A percentile compares a stretch with the other conserved stretches of the same genome.
Conservation (phyloP, 2,329 filamentous ascomycete species). For the Hypoxylon rubiginosum region DNA sequence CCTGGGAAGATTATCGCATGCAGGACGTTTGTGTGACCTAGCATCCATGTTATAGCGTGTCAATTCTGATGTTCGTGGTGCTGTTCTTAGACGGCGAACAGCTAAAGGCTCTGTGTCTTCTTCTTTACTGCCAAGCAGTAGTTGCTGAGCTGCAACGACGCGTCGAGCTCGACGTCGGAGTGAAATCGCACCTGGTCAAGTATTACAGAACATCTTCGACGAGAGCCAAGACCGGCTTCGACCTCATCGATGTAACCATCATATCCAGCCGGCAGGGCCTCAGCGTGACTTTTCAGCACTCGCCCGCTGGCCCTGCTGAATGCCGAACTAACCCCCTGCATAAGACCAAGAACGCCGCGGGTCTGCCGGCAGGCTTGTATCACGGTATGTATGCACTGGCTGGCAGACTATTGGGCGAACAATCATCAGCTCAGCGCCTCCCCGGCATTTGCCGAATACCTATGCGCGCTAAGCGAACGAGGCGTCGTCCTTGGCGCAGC, state of each 20-base stretch:
- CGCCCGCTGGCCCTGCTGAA: constrained; percentile 13
- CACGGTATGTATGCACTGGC: constrained; percentile 8
- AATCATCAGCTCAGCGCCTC: constrained; percentile 12
- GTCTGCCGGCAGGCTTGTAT: constrained; percentile 7
- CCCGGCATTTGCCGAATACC: constrained; percentile 8
- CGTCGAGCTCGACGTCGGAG: constrained; percentile 21
- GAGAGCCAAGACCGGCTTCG: constrained; percentile 14
- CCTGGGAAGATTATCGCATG: constrained; percentile 19
- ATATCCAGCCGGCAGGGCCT: constrained; percentile 2
- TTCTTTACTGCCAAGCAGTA: constrained; percentile 24
- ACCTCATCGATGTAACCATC: neutral
- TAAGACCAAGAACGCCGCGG: neutral
- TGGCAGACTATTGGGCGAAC: constrained; percentile 8
- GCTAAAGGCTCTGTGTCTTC: constrained; percentile 26
- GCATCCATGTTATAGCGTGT: constrained; percentile 6
- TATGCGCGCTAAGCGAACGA: neutral
- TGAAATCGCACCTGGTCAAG: constrained; percentile 16
- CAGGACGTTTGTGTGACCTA: constrained; percentile 4
- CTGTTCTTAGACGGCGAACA: constrained; percentile 24
- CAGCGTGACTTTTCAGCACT: constrained; percentile 10
- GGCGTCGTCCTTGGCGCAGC: neutral
- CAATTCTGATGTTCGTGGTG: constrained; percentile 9
- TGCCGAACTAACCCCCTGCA: constrained; percentile 18
- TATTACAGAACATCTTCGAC: constrained; percentile 16
- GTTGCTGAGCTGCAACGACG: constrained; percentile 48